Evolutionary conservation across 148 eudicot species (phyloP), one percentile per base, ranked within the genome.

Genomic region (Oxyria digyna): DNA sequence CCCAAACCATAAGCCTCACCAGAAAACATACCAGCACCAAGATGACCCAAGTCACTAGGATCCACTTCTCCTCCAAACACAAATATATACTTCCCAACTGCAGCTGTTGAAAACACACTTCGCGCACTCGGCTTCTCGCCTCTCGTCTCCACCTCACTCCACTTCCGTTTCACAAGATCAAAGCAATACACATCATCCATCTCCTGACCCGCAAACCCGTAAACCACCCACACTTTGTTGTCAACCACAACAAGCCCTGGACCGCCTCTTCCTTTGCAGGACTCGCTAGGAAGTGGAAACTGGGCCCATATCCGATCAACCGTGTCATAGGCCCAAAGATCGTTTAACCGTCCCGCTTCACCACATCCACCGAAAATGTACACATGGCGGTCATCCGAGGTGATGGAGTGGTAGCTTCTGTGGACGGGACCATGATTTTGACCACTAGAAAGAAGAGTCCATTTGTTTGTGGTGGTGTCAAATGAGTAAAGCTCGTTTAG

Each of bases 341-440:
- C 96, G 17, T 87, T 93, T 21, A 87, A 80, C 68, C 98, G 79
- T 7, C 98, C 98, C 0, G 78, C 69, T 20, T 78, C 79, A 20
- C 98, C 98, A 62, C 98, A 93, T 0, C 96, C 98, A 0, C 98
- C 98, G 37, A 89, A 93, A 5, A 93, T 55, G 35, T 86, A 93
- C 21, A 93, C 76, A 5, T 79, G 67, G 31, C 83, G 82, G 20
- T 80, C 84, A 67, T 93, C 91, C 0, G 89, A 46, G 0, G 87
- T n/a, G 26, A 84, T 74, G 9, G 98, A 93, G 80, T 93, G 98
- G 84, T 86, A 93, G 81, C 96, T 89, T 76, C 98, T 78, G 71
- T 87, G 79, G 2, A 87, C 66, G 0, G 98, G 96, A 31, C 98
- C 96, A 0, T 54, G 41, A 6, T 83, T 84, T 32, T 35, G 3